These are phyloP conservation scores for Penicillium angulare DNA, from an alignment of 495 filamentous ascomycete species.

Conservation along the genomic window DNA sequence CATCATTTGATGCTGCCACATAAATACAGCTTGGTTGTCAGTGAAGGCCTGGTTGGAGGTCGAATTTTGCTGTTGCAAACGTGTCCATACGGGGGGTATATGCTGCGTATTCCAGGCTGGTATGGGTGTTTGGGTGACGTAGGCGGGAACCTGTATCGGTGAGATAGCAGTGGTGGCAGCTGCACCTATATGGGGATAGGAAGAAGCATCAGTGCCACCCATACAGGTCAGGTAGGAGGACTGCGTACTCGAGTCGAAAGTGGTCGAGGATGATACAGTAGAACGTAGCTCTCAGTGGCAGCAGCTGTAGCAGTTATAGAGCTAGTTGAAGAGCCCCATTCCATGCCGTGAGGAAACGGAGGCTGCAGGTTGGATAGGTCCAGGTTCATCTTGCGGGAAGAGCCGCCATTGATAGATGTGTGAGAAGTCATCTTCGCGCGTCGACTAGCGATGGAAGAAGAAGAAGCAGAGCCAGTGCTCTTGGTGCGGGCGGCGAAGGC, in stretches of 20 bases:
- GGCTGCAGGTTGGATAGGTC: conserved; percentile 38
- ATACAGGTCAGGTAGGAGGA: conserved; percentile 29
- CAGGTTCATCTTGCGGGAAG: conserved; percentile 40
- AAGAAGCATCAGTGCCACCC: conserved; percentile 9
- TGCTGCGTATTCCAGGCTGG: conserved; percentile 18
- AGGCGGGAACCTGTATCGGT: conserved; percentile 35
- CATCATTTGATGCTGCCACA: conserved; percentile 36
- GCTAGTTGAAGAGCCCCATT: conserved; percentile 26
- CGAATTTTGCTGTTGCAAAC: conserved; percentile 26
- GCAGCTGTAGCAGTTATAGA: no score
- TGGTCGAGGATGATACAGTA: conserved; percentile 31
- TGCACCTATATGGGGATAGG: conserved; percentile 14
- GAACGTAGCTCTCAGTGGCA: conserved; percentile 22
- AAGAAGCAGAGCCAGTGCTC: conserved; percentile 6
- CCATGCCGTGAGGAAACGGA: conserved; percentile 29
- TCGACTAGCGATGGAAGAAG: conserved; percentile 23
- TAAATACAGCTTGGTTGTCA: conserved; percentile 21
- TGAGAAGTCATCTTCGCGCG: conserved; percentile 27
- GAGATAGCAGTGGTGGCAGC: conserved; percentile 9
- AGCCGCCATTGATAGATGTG: conserved; percentile 25
- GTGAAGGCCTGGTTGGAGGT: conserved; percentile 21
- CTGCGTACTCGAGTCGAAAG: conserved; percentile 22
- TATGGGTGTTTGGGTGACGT: conserved; percentile 18
- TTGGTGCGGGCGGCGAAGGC: conserved; percentile 30
- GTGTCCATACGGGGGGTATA: conserved; percentile 5